Evolutionary conservation across 495 filamentous ascomycete species (phyloP), one percentile per base, ranked within the genome.

Genomic region (Penicillium flavigenum): DNA sequence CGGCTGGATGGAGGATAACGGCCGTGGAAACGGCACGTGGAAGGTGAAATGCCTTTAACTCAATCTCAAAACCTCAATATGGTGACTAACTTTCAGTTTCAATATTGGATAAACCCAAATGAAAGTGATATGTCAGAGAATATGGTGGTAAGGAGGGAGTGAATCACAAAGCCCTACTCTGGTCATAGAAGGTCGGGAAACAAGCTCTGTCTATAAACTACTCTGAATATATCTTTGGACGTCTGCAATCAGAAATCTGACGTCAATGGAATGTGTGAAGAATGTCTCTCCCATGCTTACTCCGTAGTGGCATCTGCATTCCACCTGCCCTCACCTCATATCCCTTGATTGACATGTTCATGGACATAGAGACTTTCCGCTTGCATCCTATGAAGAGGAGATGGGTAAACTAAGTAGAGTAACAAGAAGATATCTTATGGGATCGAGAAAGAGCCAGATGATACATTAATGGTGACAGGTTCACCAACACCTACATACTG

Each of bases 221-320:
- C n/a, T 29, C 12, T 0, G 5, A 8, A 26, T 26, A 26, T 26
- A n/a, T 38, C 5, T 38, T 47, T 5, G 24, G 22, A 26, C 42
- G n/a, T 10, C 8, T 27, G 22, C 24, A 20, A 29, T n/a, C 7
- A 24, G 3, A 27, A 27, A 14, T 7, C 26, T 60, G 53, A 63
- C 51, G 61, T 63, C 61, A 63, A 47, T 54, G 61, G 61, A 63
- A 63, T 61, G 61, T 17, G 58, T 19, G 26, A 19, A 31, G 12
- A 4, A 36, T 34, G 29, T 19, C 20, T 17, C 24, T 20, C 44
- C 49, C 20, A 49, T 9, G 36, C 24, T 27, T 24, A 26, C 24
- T 26, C 24, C 5, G 24, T 6, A 46, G 32, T 62, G 60, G 52
- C 51, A 47, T 36, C 22, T 20, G 20, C 32, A 47, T 62, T 45